phyloP scores from a whole-genome alignment of 345 rosid species.

The Leavenworthia alabamica region DNA sequence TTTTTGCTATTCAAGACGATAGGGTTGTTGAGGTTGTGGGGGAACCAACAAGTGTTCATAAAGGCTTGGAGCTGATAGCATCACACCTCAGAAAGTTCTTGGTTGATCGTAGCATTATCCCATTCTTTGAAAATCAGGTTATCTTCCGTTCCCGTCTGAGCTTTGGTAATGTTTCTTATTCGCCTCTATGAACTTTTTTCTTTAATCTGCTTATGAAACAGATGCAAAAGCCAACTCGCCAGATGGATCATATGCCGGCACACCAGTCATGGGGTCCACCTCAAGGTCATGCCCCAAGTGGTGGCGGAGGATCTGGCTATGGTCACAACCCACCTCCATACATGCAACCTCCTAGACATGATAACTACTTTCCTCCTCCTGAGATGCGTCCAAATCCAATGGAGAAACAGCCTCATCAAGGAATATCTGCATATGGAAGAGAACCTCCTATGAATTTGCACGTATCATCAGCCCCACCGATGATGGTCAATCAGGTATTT shows the following conservation, averaged over 20 bases:
- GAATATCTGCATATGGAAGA: slow-evolving; percentile 94
- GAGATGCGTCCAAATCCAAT: slow-evolving; percentile 73
- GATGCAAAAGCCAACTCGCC: slow-evolving; percentile 91
- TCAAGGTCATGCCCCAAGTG: slow-evolving; percentile 67
- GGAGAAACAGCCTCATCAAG: slow-evolving; percentile 96
- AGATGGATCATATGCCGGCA: no score
- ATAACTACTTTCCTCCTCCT: slow-evolving; percentile 72
- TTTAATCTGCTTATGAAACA: slow-evolving; percentile 23
- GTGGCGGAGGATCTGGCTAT: slow-evolving; percentile 58
- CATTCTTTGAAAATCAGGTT: no score
- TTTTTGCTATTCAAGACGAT: slow-evolving; percentile 96
- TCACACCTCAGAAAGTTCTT: slow-evolving; percentile 90
- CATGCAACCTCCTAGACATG: slow-evolving; percentile 81
- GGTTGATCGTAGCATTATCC: no score
- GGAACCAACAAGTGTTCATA: slow-evolving; percentile 78
- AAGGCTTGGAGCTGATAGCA: slow-evolving; percentile 85
- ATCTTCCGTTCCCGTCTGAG: no score
- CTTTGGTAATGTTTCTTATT: no score
- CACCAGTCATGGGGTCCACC: no score
- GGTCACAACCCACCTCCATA: slow-evolving; percentile 72
- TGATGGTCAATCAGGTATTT: no score
- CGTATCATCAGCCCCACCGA: slow-evolving; percentile 61
- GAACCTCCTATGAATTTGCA: slow-evolving; percentile 76
- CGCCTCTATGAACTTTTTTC: background rate
- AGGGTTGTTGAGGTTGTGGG: slow-evolving; percentile 95